Percentiles rank a stretch among this genome's conserved stretches.
phyloP scores from a whole-genome alignment of 129 eudicot species.

The Lonicera japonica region DNA sequence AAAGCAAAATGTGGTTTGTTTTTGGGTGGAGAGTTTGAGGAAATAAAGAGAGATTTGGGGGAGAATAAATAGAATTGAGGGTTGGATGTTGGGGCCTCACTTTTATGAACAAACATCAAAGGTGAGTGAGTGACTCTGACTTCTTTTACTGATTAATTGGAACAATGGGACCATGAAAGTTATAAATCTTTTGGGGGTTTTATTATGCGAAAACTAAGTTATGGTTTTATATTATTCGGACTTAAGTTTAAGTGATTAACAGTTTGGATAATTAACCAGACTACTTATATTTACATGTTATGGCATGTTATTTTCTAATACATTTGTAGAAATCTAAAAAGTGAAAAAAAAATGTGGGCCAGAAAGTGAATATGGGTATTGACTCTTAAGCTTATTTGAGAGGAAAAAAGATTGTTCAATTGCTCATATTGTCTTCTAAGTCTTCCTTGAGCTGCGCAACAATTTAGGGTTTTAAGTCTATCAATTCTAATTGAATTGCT shows the following conservation, averaged over 20 bases:
- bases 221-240: not conserved
- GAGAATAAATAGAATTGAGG: slow-evolving; percentile 27
- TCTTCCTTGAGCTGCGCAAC: too few relatives aligned
- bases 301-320: too few relatives aligned
- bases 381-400: too few relatives aligned
- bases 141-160: slow-evolving; percentile 2
- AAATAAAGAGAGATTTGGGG: slow-evolving; percentile 13
- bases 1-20: not conserved
- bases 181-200: slow-evolving; percentile 3
- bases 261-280: too few relatives aligned
- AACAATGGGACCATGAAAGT: not conserved
- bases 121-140: slow-evolving; percentile 17
- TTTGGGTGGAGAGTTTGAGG: slow-evolving; percentile 10
- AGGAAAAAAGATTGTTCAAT: too few relatives aligned
- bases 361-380: too few relatives aligned
- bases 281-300: too few relatives aligned
- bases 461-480: too few relatives aligned
- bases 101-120: slow-evolving; percentile 7
- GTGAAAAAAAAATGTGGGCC: too few relatives aligned
- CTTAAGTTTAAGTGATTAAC: too few relatives aligned
- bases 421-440: too few relatives aligned
- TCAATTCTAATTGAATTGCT: not conserved
- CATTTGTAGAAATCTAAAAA: too few relatives aligned
- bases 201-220: not conserved
- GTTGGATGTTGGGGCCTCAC: not conserved